Conservation (phyloP, 2,329 filamentous ascomycete genomes). For the Colletotrichum gloeosporioides region DNA sequence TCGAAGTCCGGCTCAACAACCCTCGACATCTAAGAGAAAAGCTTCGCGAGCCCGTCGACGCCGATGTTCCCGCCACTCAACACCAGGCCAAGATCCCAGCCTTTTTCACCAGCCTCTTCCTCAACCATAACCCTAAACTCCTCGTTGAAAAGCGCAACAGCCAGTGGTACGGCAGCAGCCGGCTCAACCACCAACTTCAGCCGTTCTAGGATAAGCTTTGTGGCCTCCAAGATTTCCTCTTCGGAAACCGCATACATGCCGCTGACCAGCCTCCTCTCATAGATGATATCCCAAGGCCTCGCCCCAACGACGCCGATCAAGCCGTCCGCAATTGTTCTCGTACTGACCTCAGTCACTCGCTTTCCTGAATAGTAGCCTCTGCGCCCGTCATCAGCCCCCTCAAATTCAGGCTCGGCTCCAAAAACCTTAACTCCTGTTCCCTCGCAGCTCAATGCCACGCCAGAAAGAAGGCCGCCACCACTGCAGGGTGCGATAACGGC, state of each 20-base stretch:
- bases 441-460: conserved; percentile 78
- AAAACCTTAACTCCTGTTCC: conserved; percentile 79
- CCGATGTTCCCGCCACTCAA: conserved; percentile 67
- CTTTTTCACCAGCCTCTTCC: conserved; percentile 70
- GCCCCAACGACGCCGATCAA: conserved; percentile 83
- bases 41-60: conserved; percentile 55
- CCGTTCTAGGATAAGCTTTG: conserved; percentile 81
- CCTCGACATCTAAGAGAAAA: conserved; percentile 42
- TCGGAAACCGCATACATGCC: conserved; percentile 79
- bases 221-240: conserved; percentile 77
- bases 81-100: conserved; percentile 73
- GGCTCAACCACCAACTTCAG: conserved; percentile 94
- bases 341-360: conserved; percentile 71
- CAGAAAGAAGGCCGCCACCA: conserved; percentile 86
- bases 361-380: conserved; percentile 69
- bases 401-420: conserved; percentile 81
- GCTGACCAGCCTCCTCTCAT: conserved; percentile 69
- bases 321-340: conserved; percentile 87
- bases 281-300: conserved; percentile 79
- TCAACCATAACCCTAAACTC: conserved; percentile 78
- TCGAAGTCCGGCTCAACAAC: fast-evolving
- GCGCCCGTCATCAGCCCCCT: conserved; percentile 84
- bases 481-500: conserved; percentile 84
- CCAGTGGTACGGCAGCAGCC: conserved; percentile 82
- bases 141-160: conserved; percentile 83